phyloP scores from a whole-genome alignment of 306 rosid species.

The Aeschynomene evenia region DNA sequence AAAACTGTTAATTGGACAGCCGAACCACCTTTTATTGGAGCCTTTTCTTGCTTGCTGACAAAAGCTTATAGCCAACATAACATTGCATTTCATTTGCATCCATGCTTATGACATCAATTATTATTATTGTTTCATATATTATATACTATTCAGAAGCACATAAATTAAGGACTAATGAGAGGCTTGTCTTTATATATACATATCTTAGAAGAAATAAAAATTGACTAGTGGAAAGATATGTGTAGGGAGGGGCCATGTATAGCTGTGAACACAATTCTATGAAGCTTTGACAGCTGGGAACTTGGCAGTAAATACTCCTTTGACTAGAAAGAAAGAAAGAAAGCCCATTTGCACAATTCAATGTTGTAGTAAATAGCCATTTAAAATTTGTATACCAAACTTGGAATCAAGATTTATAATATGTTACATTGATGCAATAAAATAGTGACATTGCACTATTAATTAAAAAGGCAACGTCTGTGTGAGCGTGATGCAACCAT shows the following conservation, averaged over 20 bases:
- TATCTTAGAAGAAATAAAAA: background rate
- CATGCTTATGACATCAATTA: background rate
- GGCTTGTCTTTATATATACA: background rate
- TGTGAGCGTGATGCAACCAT: background rate
- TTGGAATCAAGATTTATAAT: background rate
- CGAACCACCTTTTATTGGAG: background rate
- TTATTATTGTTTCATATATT: no score
- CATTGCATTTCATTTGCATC: background rate
- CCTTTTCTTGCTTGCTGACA: background rate
- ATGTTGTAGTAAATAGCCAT: background rate
- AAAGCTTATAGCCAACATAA: no score
- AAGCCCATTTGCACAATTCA: no score
- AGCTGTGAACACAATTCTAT: conserved; percentile 30
- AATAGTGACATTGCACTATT: background rate
- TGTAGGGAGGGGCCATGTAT: conserved; percentile 21
- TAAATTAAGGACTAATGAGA: background rate
- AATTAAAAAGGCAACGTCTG: background rate
- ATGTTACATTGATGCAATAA: background rate
- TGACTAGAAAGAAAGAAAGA: background rate
- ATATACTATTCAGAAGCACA: background rate
- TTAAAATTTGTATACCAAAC: background rate
- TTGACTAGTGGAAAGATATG: background rate
- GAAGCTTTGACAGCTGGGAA: conserved; percentile 25
- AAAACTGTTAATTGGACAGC: background rate
- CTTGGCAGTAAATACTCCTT: background rate